phyloP scores from a whole-genome alignment of 495 filamentous ascomycete genomes.

The Lichenothelia convexa region DNA sequence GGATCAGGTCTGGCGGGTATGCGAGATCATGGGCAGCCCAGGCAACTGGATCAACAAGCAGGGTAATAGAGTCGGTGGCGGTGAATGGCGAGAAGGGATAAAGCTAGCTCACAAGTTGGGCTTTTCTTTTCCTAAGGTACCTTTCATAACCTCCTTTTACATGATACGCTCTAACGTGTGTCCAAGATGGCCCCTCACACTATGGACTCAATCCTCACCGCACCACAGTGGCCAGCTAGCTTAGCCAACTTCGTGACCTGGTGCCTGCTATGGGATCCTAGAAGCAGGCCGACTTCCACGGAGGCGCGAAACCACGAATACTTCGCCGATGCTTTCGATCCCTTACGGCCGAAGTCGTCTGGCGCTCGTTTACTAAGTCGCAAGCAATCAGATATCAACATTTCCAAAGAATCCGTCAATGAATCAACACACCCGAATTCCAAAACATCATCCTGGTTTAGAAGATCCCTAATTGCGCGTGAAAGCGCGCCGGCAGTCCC shows the following conservation, averaged over 20 bases:
- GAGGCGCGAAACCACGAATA: constrained; percentile 90
- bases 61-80: constrained; percentile 73
- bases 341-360: constrained; percentile 77
- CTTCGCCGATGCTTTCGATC: constrained; percentile 90
- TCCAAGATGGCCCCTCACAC: constrained; percentile 85
- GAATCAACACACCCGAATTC: constrained; percentile 45
- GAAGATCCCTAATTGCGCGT: constrained; percentile 70
- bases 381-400: constrained; percentile 66
- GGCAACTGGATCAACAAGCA: constrained; percentile 94
- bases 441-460: constrained; percentile 82
- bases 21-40: constrained; percentile 98
- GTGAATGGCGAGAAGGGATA: constrained; percentile 94
- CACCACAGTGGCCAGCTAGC: constrained; percentile 80
- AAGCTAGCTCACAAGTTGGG: constrained; percentile 86
- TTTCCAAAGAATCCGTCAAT: constrained; percentile 46
- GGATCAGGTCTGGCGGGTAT: constrained; percentile 97
- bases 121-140: constrained; percentile 87
- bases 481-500: constrained; percentile 39
- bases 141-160: constrained; percentile 5
- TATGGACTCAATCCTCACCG: constrained; percentile 82
- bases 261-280: constrained; percentile 99
- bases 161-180: neutral
- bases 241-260: constrained; percentile 88
- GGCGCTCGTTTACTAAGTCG: constrained; percentile 66
- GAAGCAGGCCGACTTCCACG: constrained; percentile 77